Evolutionary conservation across 139 green algal species (phyloP).

Genomic region (Chlamydomonas sphaeroides): DNA sequence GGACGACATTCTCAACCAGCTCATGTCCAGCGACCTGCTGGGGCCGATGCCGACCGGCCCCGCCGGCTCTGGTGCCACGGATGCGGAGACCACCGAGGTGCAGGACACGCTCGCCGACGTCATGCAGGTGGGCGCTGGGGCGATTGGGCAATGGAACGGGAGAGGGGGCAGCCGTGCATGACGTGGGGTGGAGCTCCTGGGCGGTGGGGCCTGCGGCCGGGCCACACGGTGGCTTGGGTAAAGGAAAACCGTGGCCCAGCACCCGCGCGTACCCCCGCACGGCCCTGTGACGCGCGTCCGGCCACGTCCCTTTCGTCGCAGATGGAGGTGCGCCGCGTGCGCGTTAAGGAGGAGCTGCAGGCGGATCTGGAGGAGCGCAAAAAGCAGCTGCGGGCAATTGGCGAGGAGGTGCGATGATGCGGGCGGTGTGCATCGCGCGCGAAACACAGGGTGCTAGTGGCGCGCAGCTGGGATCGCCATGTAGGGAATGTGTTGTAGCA

Average conservation of each 20-base stretch:
- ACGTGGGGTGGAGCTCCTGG: too few relatives aligned
- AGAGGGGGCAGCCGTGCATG: too few relatives aligned
- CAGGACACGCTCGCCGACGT: slow-evolving; percentile 24
- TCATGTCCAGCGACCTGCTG: not conserved
- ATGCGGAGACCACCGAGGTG: not conserved
- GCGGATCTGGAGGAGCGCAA: slow-evolving; percentile 22
- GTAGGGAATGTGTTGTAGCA: not conserved
- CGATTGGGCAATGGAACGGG: too few relatives aligned
- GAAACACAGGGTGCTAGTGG: not conserved
- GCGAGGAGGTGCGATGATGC: slow-evolving; percentile 29
- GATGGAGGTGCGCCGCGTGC: slow-evolving; percentile 36
- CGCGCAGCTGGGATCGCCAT: too few relatives aligned
- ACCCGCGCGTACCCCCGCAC: not conserved
- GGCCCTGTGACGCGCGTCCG: too few relatives aligned
- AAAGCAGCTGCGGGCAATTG: slow-evolving; percentile 8
- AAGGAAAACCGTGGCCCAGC: too few relatives aligned
- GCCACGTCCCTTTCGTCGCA: not conserved
- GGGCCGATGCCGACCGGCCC: not conserved
- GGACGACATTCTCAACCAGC: not conserved
- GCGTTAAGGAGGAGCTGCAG: slow-evolving; percentile 21
- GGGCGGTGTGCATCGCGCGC: too few relatives aligned
- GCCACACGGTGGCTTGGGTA: too few relatives aligned
- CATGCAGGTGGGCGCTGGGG: not conserved
- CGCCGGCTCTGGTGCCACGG: too few relatives aligned
- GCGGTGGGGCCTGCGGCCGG: too few relatives aligned